Conservation (phyloP, 2,329 filamentous ascomycete genomes). For the Talaromyces atroroseus region DNA sequence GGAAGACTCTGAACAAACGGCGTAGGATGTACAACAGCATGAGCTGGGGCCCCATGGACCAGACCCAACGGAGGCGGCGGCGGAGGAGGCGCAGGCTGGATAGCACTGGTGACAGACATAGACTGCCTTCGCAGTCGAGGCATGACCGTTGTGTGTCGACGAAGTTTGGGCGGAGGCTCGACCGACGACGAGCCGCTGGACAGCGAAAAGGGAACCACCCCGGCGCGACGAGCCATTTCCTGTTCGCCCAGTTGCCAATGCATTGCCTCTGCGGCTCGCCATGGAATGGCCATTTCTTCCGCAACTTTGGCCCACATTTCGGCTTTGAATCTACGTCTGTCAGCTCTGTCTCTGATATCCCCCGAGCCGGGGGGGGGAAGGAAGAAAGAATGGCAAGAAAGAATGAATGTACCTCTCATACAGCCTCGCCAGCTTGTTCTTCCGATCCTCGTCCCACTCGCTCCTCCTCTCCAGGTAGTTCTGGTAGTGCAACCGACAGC, state of each 20-base stretch:
- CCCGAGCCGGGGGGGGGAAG: no score
- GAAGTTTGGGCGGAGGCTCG: slow-evolving; percentile 41
- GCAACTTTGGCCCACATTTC: slow-evolving; percentile 98
- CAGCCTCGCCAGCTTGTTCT: slow-evolving; percentile 89
- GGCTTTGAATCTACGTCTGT: slow-evolving; percentile 71
- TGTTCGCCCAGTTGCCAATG: slow-evolving; percentile 93
- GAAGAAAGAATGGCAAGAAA: slow-evolving; percentile 16
- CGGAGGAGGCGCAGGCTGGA: slow-evolving; percentile 5
- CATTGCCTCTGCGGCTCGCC: slow-evolving; percentile 95
- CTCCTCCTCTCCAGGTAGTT: slow-evolving; percentile 92
- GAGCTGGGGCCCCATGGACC: neutral
- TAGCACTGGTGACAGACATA: slow-evolving; percentile 10
- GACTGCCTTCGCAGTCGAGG: slow-evolving; percentile 37
- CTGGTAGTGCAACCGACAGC: slow-evolving; percentile 90
- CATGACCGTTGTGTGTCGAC: slow-evolving; percentile 34
- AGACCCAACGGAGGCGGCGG: slow-evolving; percentile 2
- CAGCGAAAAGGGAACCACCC: slow-evolving; percentile 77
- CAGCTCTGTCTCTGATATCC: slow-evolving; percentile 3
- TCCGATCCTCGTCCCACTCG: slow-evolving; percentile 96
- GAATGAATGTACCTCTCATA: slow-evolving; percentile 73
- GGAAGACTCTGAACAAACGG: slow-evolving; percentile 3
- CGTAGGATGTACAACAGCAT: neutral
- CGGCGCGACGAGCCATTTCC: slow-evolving; percentile 90
- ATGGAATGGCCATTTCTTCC: slow-evolving; percentile 90
- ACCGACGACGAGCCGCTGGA: slow-evolving; percentile 49